phyloP scores from a whole-genome alignment of 345 rosid species.

The Litchi chinensis region DNA sequence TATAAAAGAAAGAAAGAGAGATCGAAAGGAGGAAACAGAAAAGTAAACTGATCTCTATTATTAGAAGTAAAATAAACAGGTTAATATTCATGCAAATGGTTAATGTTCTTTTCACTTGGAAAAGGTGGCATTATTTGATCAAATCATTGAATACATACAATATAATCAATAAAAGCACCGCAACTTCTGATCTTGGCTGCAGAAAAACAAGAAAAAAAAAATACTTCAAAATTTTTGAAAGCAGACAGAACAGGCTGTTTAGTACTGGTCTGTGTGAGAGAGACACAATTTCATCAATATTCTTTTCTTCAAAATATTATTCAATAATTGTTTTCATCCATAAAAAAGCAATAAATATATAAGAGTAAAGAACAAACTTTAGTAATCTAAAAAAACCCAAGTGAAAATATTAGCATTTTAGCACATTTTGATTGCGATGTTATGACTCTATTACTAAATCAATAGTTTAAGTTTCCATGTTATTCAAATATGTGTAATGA shows the following conservation, averaged over 20 bases:
- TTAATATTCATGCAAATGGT: not conserved
- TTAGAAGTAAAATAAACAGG: not conserved
- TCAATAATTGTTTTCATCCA: not conserved
- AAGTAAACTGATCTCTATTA: too few species aligned
- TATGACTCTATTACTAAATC: too few species aligned
- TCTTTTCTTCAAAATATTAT: not conserved
- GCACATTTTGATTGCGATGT: too few species aligned
- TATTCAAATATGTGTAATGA: too few species aligned
- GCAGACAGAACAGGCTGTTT: not conserved
- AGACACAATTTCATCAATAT: not conserved
- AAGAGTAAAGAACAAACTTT: not conserved
- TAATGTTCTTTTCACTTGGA: not conserved
- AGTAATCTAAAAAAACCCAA: conserved; percentile 15
- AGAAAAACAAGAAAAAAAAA: not conserved
- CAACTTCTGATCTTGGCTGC: not conserved
- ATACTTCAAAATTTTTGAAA: not conserved
- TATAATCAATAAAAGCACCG: not conserved
- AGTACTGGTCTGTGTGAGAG: too few species aligned
- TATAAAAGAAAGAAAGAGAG: too few species aligned
- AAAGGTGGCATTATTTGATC: not conserved
- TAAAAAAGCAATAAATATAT: not conserved
- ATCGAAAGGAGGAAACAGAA: too few species aligned
- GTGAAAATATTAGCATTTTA: too few species aligned
- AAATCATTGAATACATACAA: not conserved
- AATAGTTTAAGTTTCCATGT: too few species aligned